Evolutionary conservation across 345 rosid species (phyloP).

Genomic region (Salix brachista): DNA sequence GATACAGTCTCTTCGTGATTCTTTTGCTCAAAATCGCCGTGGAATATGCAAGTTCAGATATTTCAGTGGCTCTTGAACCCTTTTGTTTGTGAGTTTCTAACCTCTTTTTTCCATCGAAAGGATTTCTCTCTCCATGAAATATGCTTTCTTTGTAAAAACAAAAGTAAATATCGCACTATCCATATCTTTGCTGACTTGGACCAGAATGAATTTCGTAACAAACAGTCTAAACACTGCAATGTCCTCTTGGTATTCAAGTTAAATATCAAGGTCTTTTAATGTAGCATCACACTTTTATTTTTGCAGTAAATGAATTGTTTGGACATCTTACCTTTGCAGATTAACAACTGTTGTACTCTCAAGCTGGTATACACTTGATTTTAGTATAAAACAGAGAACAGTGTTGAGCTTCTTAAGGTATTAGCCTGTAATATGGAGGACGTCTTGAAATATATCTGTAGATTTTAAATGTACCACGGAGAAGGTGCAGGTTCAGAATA

Average conservation of each 20-base stretch:
- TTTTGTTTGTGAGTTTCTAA: conserved; percentile 18
- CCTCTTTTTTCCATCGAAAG: neutral
- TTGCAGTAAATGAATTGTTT: neutral
- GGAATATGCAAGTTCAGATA: conserved; percentile 84
- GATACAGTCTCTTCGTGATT: conserved; percentile 74
- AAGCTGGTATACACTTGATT: neutral
- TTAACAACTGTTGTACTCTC: neutral
- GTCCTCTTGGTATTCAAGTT: neutral
- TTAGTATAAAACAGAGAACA: neutral
- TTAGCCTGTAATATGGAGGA: neutral
- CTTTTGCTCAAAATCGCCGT: conserved; percentile 65
- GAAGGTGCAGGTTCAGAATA: neutral
- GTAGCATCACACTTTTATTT: neutral
- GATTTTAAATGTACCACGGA: neutral
- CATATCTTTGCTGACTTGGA: too few species aligned
- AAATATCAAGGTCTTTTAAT: neutral
- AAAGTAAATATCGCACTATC: too few species aligned
- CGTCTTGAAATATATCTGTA: too few species aligned
- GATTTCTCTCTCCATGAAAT: neutral
- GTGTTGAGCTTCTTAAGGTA: neutral
- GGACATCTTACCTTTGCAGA: neutral
- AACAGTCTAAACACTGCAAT: neutral
- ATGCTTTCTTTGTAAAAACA: neutral
- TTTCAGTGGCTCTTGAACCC: conserved; percentile 42
- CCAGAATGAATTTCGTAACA: neutral